Evolutionary conservation across 306 rosid genomes (phyloP), one percentile per base, ranked within the genome.

Genomic region (Begonia loranthoides): DNA sequence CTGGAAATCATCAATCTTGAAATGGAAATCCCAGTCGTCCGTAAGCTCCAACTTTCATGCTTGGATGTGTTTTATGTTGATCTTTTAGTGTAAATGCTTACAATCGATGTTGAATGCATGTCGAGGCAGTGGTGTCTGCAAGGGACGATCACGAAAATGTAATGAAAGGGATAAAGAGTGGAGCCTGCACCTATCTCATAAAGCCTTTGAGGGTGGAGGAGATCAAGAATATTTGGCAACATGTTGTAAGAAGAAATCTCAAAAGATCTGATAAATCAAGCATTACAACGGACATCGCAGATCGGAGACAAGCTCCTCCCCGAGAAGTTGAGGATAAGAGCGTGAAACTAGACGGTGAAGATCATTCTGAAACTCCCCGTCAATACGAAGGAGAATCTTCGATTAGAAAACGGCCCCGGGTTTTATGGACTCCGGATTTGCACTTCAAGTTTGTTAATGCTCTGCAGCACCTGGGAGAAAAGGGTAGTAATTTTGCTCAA

Each of bases 211-310:
- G 64, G n/a, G 13, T 66, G 14, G 49, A 53, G 38, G 65, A 58
- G 14, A 10, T 66, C 45, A 58, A 13, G 24, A 59, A 58, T 16
- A 15, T 66, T n/a, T 66, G 71, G 71, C 71, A 66, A 22, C 71
- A 58, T 0, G 71, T 59, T 5, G n/a, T 15, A 43, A 55, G 71
- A 0, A 66, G 16, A 21, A 59, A 46, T n/a, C 40, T 38, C 41
- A 19, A 24, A 5, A 34, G 17, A 3, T 43, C 9, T 21, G 6
- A 55, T 2, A 46, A 21, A 16, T 24, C 44, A 34, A 51, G 17
- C 10, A 16, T 13, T 50, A 50, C 46, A 1, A 34, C n/a, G 34
- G 36, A 57, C 13, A 12, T 52, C 3, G 15, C 10, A 9, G 38
- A 50, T 7, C 51, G 9, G 13, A 39, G 21, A 41, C 34, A n/a